phyloP scores from a whole-genome alignment of 2,329 filamentous ascomycete genomes.

The Macrophomina tecta region DNA sequence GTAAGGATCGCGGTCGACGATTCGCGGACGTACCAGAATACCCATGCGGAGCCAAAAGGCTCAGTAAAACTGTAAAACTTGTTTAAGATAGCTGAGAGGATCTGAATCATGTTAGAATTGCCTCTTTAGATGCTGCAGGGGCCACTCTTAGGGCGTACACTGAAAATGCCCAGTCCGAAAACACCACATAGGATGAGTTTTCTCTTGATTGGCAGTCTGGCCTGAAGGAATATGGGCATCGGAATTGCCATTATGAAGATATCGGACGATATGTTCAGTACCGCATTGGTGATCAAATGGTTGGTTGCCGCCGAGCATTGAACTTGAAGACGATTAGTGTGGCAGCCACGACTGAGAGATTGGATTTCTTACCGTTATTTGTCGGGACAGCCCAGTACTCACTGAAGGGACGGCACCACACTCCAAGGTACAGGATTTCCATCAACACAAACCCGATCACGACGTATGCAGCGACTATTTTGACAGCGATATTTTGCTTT shows the following conservation, averaged over 20 bases:
- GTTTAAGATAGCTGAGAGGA: conserved; percentile 57
- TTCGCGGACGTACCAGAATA: conserved; percentile 66
- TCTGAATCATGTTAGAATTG: background rate
- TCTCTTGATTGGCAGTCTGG: conserved; percentile 51
- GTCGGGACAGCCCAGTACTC: conserved; percentile 61
- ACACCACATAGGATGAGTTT: conserved; percentile 62
- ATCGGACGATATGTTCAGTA: conserved; percentile 55
- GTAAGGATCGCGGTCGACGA: conserved; percentile 65
- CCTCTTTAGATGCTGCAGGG: too few relatives aligned
- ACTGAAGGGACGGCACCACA: conserved; percentile 61
- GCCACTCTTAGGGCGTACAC: conserved; percentile 24
- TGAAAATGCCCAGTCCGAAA: conserved; percentile 58
- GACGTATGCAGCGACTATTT: conserved; percentile 54
- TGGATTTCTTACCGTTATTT: conserved; percentile 30
- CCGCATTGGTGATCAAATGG: conserved; percentile 47
- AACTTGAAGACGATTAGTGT: conserved; percentile 31
- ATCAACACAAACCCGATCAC: conserved; percentile 54
- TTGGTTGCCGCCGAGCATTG: conserved; percentile 53
- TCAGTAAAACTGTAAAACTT: conserved; percentile 66
- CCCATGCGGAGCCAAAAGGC: conserved; percentile 62
- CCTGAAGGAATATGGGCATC: conserved; percentile 53
- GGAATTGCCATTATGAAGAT: conserved; percentile 54
- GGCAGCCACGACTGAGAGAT: background rate
- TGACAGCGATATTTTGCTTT: conserved; percentile 48
- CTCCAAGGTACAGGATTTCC: conserved; percentile 58